Evolutionary conservation across 2,329 filamentous ascomycete species (phyloP), one percentile per base, ranked within the genome.

Genomic region (Phyllosticta citrichinensis): DNA sequence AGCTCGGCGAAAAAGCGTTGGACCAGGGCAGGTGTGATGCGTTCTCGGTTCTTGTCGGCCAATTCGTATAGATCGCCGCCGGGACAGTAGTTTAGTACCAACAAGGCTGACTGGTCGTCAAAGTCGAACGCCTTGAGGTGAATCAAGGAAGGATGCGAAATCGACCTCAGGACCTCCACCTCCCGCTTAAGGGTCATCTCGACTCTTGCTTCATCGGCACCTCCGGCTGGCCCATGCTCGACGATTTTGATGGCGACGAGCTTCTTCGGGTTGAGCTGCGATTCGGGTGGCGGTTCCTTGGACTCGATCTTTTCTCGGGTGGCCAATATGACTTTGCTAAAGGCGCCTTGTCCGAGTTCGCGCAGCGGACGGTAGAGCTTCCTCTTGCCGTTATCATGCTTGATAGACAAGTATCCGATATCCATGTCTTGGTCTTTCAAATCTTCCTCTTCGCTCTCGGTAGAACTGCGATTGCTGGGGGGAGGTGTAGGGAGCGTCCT

Each of bases 51-150:
- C 9, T 84, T 79, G 53, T 87, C 93, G 11, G 92, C 92, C 58
- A 97, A 83, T 65, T 97, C 94, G 72, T 97, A 99, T 8, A 99
- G 79, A 71, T 99, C 94, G 33, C 94, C 94, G 25, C 94, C 94
- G 0, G 93, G 88, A 71, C 91, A 97, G 73, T 97, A 97, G 64
- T 88, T 91, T 63, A 99, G 77, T 3, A 97, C 88, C 52, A 99
- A 78, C 51, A 97, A 82, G 0, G 93, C 90, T 56, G 92, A 84
- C 9, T 86, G 87, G 35, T 87, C 84, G 72, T 95, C 89, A 66
- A 91, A 89, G 65, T 85, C 94, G 83, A 92, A 96, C 0, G 92
- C 93, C 74, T 94, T 94, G 56, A 99, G 81, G 68, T 95, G 89
- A 6, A 97, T 89, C 51, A 99, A 78, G 2, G 89, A 96, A 0